Base-by-base conservation (phyloP, 2,329 filamentous ascomycete species). In the Amphichorda felina region DNA sequence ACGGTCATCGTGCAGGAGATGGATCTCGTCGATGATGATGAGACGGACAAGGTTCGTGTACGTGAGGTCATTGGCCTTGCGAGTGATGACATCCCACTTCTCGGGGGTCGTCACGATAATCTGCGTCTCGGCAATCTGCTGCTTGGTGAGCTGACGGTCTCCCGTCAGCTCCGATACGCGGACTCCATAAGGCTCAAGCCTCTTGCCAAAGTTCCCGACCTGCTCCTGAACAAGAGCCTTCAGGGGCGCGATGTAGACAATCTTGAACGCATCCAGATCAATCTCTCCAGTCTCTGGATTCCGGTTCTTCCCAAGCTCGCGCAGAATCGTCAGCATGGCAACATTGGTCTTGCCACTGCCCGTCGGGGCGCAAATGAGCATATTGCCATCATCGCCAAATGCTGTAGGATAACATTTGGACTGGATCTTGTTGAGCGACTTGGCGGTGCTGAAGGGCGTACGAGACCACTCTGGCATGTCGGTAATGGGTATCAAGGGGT, bases 321-420 rank as follows among this genome's bases (percentile, higher is more conserved):
- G 84, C 27, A 98, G 70, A 51, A 98, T 96, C 2, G 89, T 81
- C 43, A 98, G 68, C 89, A 98, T 96, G 29, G 89, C 89, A 35
- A 98, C 91, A 51, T 98, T 98, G 2, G 91, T 98, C 64, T 98
- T 98, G 53, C 91, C 91, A 55, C 87, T 94, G 45, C 91, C 91
- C 34, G 91, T 98, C 2, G 91, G 91, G 6, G 91, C 93, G 56
- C 91, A 98, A 51, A 98, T 82, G 38, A 98, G 79, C 84, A 98
- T 87, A 54, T 98, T 98, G 22, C 87, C 89, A 53, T 98, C 93
- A 41, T 89, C 83, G 40, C 86, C 72, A 51, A 98, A 98, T 1
- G 91, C 91, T 3, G 83, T 78, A 2, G 86, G 83, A 53, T 78
- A 98, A 54, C 89, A 96, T 56, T 82, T 88, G 4, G 89, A 91